Percentiles rank a stretch among this genome's conserved stretches.
These are phyloP conservation scores for Xylaria telfairii DNA, from an alignment of 495 filamentous ascomycete species.

Conservation along the genomic window DNA sequence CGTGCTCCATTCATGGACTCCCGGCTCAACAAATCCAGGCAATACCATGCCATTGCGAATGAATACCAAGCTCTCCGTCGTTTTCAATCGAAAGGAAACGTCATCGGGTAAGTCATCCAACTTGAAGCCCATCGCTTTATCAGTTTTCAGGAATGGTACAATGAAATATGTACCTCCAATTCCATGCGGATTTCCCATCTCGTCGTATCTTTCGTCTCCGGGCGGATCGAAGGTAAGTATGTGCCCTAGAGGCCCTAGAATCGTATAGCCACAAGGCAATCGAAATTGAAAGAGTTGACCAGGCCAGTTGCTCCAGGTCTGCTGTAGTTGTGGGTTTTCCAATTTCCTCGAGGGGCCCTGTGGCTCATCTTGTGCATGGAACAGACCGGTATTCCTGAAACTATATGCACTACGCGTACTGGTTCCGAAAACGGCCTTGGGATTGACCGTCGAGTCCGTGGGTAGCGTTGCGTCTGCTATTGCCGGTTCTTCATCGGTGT, in stretches of 20 bases:
- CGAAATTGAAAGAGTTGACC: slow-evolving; percentile 18
- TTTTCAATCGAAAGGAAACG: slow-evolving; percentile 1
- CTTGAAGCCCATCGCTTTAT: background rate
- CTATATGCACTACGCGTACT: background rate
- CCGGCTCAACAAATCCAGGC: slow-evolving; percentile 14
- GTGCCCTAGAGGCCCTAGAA: slow-evolving; percentile 7
- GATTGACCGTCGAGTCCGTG: background rate
- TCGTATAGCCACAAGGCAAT: slow-evolving; percentile 8
- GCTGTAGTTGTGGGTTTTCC: background rate
- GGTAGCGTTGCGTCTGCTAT: background rate
- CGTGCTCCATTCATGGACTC: slow-evolving; percentile 20
- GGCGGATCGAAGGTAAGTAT: slow-evolving; percentile 16
- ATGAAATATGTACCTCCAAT: slow-evolving; percentile 12
- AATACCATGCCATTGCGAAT: slow-evolving; percentile 17
- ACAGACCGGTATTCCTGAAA: background rate
- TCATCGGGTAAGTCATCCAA: background rate
- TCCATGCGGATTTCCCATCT: background rate
- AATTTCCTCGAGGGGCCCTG: background rate
- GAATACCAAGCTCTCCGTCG: background rate
- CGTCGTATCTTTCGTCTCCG: slow-evolving; percentile 1
- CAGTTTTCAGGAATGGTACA: background rate
- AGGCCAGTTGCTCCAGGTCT: background rate
- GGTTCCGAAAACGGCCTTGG: slow-evolving; percentile 1
- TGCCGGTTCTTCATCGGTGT: background rate
- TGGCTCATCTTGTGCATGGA: background rate